Conservation (phyloP, 257 asterid species). For the Gentiana straminea region DNA sequence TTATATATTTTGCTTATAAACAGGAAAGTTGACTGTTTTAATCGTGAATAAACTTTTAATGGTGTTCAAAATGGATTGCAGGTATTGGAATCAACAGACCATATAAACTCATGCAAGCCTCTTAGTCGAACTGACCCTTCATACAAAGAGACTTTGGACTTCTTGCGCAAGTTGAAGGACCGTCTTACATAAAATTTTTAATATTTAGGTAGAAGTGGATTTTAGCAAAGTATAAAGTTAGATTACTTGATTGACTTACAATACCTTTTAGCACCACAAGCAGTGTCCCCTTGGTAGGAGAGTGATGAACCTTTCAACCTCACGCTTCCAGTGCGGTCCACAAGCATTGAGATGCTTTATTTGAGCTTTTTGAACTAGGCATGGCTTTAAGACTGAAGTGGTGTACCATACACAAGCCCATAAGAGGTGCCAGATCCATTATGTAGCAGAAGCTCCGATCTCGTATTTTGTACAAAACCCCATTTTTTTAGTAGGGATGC, state of each 20-base stretch:
- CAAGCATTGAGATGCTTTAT: not conserved
- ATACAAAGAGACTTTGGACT: slow-evolving; percentile 71
- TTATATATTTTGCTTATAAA: no score
- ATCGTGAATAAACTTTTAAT: slow-evolving; percentile 1
- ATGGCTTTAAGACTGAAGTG: no score
- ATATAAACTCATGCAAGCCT: slow-evolving; percentile 95
- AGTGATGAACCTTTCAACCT: not conserved
- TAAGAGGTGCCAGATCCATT: not conserved
- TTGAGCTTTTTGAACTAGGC: no score
- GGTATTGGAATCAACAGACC: slow-evolving; percentile 97
- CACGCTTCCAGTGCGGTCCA: not conserved
- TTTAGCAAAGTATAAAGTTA: not conserved
- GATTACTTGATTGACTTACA: not conserved
- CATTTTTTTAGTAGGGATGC: not conserved
- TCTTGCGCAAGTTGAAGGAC: slow-evolving; percentile 63
- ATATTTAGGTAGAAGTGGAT: slow-evolving; percentile 9
- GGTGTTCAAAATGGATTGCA: slow-evolving; percentile 17
- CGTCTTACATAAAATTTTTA: slow-evolving; percentile 21
- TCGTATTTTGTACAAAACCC: not conserved
- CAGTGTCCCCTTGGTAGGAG: not conserved
- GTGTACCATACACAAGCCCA: no score
- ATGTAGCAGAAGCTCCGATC: not conserved
- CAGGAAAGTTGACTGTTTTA: not conserved
- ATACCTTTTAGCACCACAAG: not conserved
- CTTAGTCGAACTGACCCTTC: slow-evolving; percentile 77